phyloP scores from a whole-genome alignment of 2,329 filamentous ascomycete species.

The Arthrobotrys sinensis region DNA sequence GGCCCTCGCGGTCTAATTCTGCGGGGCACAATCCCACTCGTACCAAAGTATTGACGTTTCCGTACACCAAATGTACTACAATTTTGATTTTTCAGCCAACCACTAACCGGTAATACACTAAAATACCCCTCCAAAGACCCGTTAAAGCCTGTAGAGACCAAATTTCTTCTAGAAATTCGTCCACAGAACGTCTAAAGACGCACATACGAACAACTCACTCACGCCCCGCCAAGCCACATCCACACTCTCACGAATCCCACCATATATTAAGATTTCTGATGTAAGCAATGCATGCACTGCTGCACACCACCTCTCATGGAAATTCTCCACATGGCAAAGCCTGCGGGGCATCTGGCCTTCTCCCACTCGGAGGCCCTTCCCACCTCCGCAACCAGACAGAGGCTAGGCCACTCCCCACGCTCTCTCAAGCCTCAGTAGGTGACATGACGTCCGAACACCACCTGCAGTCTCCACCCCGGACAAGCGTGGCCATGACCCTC shows the following conservation, averaged over 20 bases:
- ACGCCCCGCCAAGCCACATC: constrained; percentile 54
- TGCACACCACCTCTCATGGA: constrained; percentile 58
- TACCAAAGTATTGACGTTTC: not conserved
- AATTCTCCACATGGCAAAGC: constrained; percentile 54
- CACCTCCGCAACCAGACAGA: constrained; percentile 41
- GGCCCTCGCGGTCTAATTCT: not conserved
- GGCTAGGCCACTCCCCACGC: constrained; percentile 23
- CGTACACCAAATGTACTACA: not conserved
- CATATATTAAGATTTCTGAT: constrained; percentile 36
- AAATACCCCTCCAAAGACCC: not conserved
- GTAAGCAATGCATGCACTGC: constrained; percentile 50
- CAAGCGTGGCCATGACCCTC: constrained; percentile 17
- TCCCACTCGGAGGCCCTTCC: constrained; percentile 53
- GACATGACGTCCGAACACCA: constrained; percentile 34
- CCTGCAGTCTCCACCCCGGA: constrained; percentile 33
- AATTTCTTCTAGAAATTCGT: constrained; percentile 8
- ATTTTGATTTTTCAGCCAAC: constrained; percentile 10
- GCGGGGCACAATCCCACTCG: not conserved
- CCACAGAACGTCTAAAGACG: constrained; percentile 21
- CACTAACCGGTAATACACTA: not conserved
- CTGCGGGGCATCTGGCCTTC: constrained; percentile 29
- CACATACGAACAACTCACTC: constrained; percentile 44
- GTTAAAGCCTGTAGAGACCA: not conserved
- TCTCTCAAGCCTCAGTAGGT: constrained; percentile 17
- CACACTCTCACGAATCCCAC: constrained; percentile 40